These are phyloP conservation scores for Tricholoma saponaceum DNA, from an alignment of 768 basidiomycete species.

Conservation along the genomic window DNA sequence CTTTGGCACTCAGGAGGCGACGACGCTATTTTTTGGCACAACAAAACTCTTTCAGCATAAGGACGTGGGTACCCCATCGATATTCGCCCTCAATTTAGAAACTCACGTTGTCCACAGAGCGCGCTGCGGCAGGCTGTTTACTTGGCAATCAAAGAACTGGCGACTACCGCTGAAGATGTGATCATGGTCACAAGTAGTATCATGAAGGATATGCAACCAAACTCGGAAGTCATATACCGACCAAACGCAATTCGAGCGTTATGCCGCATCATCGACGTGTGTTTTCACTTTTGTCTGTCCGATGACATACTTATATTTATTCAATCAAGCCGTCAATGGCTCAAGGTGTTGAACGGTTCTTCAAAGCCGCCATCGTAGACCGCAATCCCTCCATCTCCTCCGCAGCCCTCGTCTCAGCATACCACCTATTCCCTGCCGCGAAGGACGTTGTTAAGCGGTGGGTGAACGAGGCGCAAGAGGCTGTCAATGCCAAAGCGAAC, in stretches of 20 bases:
- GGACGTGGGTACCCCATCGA: conserved; percentile 63
- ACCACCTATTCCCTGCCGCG: conserved; percentile 90
- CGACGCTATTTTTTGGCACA: conserved; percentile 96
- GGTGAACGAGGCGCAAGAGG: conserved; percentile 99
- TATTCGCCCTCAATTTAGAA: background rate
- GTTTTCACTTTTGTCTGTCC: conserved; percentile 28
- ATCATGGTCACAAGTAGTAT: conserved; percentile 99
- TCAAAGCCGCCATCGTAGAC: conserved; percentile 99
- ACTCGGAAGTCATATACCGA: conserved; percentile 96
- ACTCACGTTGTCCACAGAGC: conserved; percentile 45
- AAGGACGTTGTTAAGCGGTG: conserved; percentile 97
- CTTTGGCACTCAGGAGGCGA: conserved; percentile 93
- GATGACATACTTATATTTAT: conserved; percentile 2
- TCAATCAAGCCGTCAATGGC: conserved; percentile 88
- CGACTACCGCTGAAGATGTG: conserved; percentile 94
- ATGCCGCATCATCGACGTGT: conserved; percentile 94
- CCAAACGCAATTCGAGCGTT: conserved; percentile 97
- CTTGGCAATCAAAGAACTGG: conserved; percentile 96
- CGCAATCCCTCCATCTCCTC: conserved; percentile 93
- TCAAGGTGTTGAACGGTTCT: conserved; percentile 97
- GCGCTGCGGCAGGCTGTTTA: conserved; percentile 98
- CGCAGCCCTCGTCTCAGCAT: conserved; percentile 94
- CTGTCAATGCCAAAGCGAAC: conserved; percentile 83
- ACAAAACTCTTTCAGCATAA: conserved; percentile 99
- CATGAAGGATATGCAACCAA: conserved; percentile 99